Base-by-base conservation (phyloP, 768 basidiomycete species). In the Termitomyces sp. region DNA sequence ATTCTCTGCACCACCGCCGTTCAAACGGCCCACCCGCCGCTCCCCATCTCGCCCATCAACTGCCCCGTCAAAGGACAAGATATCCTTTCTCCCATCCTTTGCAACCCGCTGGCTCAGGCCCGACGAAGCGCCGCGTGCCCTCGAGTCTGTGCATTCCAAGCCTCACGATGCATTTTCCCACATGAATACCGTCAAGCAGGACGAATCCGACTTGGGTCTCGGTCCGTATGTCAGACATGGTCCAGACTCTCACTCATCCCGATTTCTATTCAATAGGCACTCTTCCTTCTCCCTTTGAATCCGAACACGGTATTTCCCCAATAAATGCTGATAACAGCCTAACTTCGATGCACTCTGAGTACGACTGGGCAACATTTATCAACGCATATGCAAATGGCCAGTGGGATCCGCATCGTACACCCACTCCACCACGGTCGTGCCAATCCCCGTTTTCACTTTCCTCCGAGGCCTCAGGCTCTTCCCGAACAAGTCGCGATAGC, bases 371-470 rank as follows among this genome's bases (percentile, higher is more conserved):
- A 18, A 81, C 82, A 0, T 94, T 93, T 69, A 83, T 90, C 60
- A 71, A 76, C n/a, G 85, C 88, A 0, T 94, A 94, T 68, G 83
- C 88, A 0, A 67, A 77, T 18, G 92, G 92, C 10, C 78, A 82
- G 59, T 94, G 91, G 91, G 88, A 90, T 67, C 90, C 91, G 7
- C 84, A 84, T 59, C 78, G 76, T 55, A 86, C 81, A 0, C 90
- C 89, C 3, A 81, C 79, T 59, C 81, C 78, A 6, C 88, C 88
- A 5, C 68, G 60, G 42, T 66, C 71, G 9, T 66, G 59, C 51
- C 46, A 45, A 28, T 46, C 48, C 22, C 58, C 51, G 5, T 60
- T 63, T 48, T 34, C 56, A 13, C 41, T 60, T 13, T 42, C 60
- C 31, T 49, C 61, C 18, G 55, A 58, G 12, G 36, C 36, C 3